Evolutionary conservation across 768 basidiomycete genomes (phyloP), one percentile per base, ranked within the genome.

Genomic region (Agaricus sinodeliciosus): DNA sequence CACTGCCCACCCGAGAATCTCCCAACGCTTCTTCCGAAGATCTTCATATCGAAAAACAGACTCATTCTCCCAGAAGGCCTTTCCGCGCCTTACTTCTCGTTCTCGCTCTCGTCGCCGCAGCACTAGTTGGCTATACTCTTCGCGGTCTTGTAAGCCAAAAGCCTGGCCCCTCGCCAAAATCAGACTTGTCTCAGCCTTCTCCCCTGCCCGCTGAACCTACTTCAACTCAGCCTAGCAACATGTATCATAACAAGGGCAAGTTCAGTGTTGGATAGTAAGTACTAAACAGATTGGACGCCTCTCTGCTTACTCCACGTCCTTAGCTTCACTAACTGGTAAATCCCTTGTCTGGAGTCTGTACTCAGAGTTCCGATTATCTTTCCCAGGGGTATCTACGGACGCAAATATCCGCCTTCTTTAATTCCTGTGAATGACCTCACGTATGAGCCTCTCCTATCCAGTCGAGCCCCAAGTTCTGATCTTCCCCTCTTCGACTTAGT

Each of bases 361-460:
- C 12, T 25, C 7, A 31, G 22, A 13, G 12, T 16, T 16, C 42
- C 6, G 2, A 43, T 43, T 3, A 11, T 12, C 42, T 45, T n/a
- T 35, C 15, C 13, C 18, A 87, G 93, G 94, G 94, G 92, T 4
- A 97, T 98, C 34, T 98, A 98, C 64, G 96, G 83, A 25, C 79
- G 94, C 55, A 94, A 93, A 68, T 99, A 80, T 66, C 88, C 87
- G 34, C 95, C 95, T 1, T 84, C 85, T 3, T 65, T 80, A 45
- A 92, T 97, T 56, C 96, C 94, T 9, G 79, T 69, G 2, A 67
- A 88, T 16, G 85, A 94, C 64, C 79, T 99, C 59, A 97, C 95
- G 88, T 90, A 69, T 57, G 84, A 71, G 34, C 5, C 28, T 44
- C 48, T 34, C 28, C 16, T 53, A 13, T 28, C 26, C 41, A 41